phyloP scores from a whole-genome alignment of 148 eudicot species.

The Rhododendron mucronatum region DNA sequence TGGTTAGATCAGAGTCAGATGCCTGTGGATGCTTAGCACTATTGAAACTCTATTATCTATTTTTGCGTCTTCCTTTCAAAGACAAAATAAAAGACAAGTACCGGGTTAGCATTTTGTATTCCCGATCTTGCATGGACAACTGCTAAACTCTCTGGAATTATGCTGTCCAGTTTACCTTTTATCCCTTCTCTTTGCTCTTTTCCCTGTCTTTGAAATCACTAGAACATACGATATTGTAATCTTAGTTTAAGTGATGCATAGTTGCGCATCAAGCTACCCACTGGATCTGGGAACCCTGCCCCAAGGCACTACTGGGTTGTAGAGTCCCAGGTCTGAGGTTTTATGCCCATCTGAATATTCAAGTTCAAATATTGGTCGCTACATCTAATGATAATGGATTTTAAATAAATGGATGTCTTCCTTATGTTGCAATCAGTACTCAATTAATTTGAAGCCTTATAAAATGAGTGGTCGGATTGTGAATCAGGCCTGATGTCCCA shows the following conservation, averaged over 20 bases:
- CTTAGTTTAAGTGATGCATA: neutral
- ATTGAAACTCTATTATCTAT: neutral
- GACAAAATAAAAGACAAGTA: neutral
- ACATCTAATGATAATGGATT: too few species aligned
- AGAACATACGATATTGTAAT: neutral
- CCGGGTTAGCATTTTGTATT: neutral
- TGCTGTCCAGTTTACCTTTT: neutral
- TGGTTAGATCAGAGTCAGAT: conserved; percentile 29
- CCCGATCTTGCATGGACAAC: neutral
- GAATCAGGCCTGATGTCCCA: too few species aligned
- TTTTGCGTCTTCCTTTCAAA: neutral
- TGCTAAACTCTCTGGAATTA: neutral
- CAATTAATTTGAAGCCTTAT: too few species aligned
- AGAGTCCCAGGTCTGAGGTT: neutral
- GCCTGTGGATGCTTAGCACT: neutral
- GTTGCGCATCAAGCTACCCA: neutral
- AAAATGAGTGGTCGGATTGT: neutral
- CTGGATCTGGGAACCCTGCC: neutral
- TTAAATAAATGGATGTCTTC: too few species aligned
- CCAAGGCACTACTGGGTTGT: neutral
- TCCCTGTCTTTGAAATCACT: neutral
- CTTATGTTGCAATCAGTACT: too few species aligned
- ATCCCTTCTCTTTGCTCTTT: neutral
- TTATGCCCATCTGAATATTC: neutral
- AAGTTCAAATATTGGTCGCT: too few species aligned